phyloP scores from a whole-genome alignment of 805 yeast species.

The Kodamaea kakaduensis region DNA sequence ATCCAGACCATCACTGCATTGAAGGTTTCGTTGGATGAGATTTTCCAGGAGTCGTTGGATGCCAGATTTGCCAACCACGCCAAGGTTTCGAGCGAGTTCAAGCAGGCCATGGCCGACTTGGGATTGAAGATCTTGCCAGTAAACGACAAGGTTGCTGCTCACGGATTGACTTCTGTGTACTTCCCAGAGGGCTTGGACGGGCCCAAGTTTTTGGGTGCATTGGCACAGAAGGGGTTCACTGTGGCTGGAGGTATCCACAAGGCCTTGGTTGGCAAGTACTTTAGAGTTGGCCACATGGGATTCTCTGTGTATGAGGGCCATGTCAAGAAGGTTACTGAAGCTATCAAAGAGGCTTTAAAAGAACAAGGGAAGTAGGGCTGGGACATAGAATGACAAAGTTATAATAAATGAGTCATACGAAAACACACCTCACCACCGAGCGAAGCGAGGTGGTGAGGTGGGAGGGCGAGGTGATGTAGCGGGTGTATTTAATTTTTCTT shows the following conservation, averaged over 20 bases:
- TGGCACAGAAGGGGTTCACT: slow-evolving; percentile 63
- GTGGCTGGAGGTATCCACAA: slow-evolving; percentile 90
- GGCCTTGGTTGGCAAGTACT: slow-evolving; percentile 74
- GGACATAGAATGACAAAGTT: too few species aligned
- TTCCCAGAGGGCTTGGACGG: slow-evolving; percentile 74
- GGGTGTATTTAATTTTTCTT: too few species aligned
- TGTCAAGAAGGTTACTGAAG: slow-evolving; percentile 29
- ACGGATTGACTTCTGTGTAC: slow-evolving; percentile 82
- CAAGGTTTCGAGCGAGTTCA: slow-evolving; percentile 60
- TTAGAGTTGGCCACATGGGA: slow-evolving; percentile 97
- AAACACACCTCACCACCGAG: too few species aligned
- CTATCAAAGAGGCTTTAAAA: slow-evolving; percentile 36
- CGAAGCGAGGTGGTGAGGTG: too few species aligned
- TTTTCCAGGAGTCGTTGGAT: slow-evolving; percentile 53
- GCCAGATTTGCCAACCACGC: slow-evolving; percentile 62
- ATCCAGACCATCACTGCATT: slow-evolving; percentile 81
- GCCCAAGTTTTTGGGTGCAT: slow-evolving; percentile 53
- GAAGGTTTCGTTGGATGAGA: slow-evolving; percentile 69
- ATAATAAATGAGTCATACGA: too few species aligned
- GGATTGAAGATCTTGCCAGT: slow-evolving; percentile 72
- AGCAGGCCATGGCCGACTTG: slow-evolving; percentile 48
- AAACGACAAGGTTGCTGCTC: slow-evolving; percentile 61
- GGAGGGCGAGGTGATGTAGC: too few species aligned
- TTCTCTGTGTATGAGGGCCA: slow-evolving; percentile 51
- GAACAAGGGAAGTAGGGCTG: slow-evolving; percentile 5